Evolutionary conservation across 345 rosid species (phyloP).

Genomic region (Anacardium occidentale): DNA sequence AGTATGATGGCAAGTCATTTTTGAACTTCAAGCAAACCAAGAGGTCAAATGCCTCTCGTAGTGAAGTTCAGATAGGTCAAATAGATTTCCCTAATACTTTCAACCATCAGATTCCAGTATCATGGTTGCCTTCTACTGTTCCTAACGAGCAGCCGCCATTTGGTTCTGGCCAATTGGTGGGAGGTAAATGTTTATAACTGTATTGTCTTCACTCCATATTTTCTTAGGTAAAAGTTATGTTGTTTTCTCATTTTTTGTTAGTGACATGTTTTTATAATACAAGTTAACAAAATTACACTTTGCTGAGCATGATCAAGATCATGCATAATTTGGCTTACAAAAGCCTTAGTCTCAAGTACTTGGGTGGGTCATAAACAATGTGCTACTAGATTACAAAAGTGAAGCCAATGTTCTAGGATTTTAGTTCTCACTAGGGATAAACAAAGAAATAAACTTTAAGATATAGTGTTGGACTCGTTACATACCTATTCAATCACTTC

Average conservation of each 20-base stretch:
- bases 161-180: slow-evolving; percentile 49
- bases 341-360: background rate
- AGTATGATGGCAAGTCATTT: slow-evolving; percentile 88
- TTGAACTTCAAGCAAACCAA: slow-evolving; percentile 63
- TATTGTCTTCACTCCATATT: background rate
- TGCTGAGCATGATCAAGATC: background rate
- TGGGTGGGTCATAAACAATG: background rate
- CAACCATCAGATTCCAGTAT: slow-evolving; percentile 56
- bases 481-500: too few species aligned
- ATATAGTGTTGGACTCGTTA: background rate
- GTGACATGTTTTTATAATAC: background rate
- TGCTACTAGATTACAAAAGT: background rate
- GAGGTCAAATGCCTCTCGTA: slow-evolving; percentile 42
- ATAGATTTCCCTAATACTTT: slow-evolving; percentile 43
- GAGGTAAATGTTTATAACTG: slow-evolving; percentile 42
- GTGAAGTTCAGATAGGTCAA: slow-evolving; percentile 47
- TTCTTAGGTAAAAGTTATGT: background rate
- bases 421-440: background rate
- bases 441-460: background rate
- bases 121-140: slow-evolving; percentile 46
- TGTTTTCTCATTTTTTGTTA: background rate
- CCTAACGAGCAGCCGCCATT: slow-evolving; percentile 50
- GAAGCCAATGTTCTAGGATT: background rate
- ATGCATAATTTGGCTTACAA: background rate
- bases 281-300: background rate